Conservation (phyloP, 2,329 filamentous ascomycete genomes). For the Sporothrix humicola region DNA sequence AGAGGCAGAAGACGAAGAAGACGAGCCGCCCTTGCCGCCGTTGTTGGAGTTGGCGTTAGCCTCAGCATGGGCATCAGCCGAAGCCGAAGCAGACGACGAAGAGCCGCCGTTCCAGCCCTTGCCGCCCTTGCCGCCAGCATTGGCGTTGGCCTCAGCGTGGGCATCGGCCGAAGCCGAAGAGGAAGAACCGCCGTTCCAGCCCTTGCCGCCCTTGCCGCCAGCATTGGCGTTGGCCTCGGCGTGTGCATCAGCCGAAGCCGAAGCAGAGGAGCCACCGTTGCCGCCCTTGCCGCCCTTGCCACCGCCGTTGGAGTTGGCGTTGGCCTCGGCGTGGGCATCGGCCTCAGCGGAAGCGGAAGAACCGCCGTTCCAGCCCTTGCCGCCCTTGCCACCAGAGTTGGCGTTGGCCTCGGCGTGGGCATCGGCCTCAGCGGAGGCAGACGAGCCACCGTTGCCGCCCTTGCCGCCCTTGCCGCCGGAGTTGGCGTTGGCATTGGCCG, state of each 20-base stretch:
- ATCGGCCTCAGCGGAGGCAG: background rate
- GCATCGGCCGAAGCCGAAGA: constrained; percentile 9
- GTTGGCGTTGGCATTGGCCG: constrained; percentile 9
- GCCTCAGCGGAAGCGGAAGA: background rate
- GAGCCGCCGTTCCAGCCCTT: background rate
- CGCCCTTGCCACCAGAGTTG: background rate
- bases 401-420: constrained; percentile 9
- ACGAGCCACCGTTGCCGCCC: background rate
- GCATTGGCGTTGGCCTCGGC: constrained; percentile 20
- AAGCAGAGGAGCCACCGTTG: background rate
- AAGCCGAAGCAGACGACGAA: constrained; percentile 9
- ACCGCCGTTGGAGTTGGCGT: background rate
- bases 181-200: background rate
- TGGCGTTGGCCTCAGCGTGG: constrained; percentile 5
- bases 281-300: background rate
- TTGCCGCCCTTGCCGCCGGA: background rate
- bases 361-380: background rate
- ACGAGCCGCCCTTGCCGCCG: background rate
- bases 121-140: constrained; percentile 5
- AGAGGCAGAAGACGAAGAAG: background rate
- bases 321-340: constrained; percentile 20
- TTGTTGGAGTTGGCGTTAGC: background rate
- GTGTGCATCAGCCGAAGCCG: constrained; percentile 14
- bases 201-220: background rate
- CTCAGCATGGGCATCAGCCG: constrained; percentile 3